phyloP scores from a whole-genome alignment of 495 filamentous ascomycete species.

The Tuber umbilicatum region DNA sequence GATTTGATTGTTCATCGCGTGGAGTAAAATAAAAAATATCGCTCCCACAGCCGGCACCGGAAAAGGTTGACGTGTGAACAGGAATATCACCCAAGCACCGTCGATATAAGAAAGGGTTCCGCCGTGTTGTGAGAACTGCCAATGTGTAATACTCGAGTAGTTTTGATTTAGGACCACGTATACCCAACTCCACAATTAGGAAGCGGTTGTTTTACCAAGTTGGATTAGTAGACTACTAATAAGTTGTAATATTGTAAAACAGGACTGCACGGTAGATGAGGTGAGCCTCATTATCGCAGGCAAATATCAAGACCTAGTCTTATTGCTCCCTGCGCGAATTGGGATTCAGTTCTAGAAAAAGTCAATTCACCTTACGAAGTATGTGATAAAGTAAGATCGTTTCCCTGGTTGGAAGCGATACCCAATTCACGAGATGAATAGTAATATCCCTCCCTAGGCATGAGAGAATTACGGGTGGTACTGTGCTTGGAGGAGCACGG shows the following conservation, averaged over 20 bases:
- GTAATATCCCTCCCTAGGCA: background rate
- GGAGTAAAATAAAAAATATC: background rate
- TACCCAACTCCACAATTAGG: background rate
- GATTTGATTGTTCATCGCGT: too few species aligned
- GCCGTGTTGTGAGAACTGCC: background rate
- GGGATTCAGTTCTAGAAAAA: background rate
- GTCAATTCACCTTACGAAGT: background rate
- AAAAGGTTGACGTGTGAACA: background rate
- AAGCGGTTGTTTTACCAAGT: background rate
- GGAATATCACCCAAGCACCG: background rate
- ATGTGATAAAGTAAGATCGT: background rate
- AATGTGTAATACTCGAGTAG: background rate
- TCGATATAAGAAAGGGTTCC: background rate
- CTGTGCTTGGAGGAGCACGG: background rate
- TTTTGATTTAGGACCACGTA: background rate
- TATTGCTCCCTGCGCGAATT: background rate
- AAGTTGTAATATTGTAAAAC: too few species aligned
- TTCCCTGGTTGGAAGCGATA: background rate
- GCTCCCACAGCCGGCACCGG: too few species aligned
- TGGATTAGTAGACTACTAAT: background rate
- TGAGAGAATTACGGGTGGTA: background rate
- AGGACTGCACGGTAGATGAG: too few species aligned
- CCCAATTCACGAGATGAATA: background rate
- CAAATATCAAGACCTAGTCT: background rate
- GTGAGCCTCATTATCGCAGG: too few species aligned